These are phyloP conservation scores for Punica granatum DNA, from an alignment of 345 rosid species.

Conservation along the genomic window DNA sequence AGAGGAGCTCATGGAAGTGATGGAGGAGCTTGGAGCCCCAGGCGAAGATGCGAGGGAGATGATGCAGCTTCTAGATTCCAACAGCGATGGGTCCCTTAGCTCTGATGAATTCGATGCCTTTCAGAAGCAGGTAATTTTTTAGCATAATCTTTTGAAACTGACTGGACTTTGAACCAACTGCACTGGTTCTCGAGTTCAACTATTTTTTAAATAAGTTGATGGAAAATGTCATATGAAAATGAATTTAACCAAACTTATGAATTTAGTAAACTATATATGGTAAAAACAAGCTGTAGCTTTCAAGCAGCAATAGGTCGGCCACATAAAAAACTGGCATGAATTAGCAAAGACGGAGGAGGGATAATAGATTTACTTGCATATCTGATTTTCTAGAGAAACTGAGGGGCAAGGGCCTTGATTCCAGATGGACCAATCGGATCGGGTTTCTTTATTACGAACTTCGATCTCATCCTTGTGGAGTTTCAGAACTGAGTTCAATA, in stretches of 20 bases:
- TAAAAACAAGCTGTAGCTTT: neutral
- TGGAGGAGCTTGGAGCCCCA: slow-evolving; percentile 97
- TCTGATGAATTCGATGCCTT: slow-evolving; percentile 77
- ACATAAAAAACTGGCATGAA: neutral
- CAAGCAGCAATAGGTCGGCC: neutral
- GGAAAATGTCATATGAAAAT: neutral
- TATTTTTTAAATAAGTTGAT: neutral
- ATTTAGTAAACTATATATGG: neutral
- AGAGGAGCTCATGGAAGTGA: slow-evolving; percentile 87
- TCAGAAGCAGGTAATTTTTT: slow-evolving; percentile 60
- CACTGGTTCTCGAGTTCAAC: neutral
- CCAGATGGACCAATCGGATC: neutral
- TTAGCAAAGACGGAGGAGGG: neutral
- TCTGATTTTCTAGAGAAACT: neutral
- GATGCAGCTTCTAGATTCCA: slow-evolving; percentile 92
- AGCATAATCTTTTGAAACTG: neutral
- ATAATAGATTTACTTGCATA: neutral
- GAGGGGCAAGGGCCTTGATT: neutral
- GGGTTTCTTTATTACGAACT: neutral
- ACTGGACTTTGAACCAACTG: neutral
- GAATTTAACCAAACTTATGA: neutral
- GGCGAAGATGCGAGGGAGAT: slow-evolving; percentile 87
- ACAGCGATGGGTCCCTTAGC: slow-evolving; percentile 91
- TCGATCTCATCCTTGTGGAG: neutral
- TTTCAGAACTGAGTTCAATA: no score